Conservation (phyloP, 2,329 filamentous ascomycete genomes). For the Cyclaneusma minus region DNA sequence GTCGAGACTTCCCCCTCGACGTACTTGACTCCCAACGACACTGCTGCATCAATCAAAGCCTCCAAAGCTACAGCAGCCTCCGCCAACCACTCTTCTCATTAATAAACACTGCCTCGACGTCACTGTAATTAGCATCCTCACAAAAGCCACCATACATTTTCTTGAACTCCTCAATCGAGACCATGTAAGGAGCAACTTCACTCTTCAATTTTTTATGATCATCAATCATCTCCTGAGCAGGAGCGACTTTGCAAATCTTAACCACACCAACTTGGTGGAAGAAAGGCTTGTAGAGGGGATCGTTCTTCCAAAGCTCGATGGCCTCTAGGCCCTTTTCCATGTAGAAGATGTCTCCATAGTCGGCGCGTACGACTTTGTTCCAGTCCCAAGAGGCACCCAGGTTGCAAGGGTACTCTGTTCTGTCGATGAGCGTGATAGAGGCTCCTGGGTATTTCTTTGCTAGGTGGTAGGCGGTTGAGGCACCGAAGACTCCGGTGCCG, state of each 20-base stretch:
- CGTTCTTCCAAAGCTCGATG: slow-evolving; percentile 31
- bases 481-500: slow-evolving; percentile 35
- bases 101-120: slow-evolving; percentile 26
- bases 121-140: slow-evolving; percentile 19
- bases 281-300: slow-evolving; percentile 27
- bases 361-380: slow-evolving; percentile 43
- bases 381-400: slow-evolving; percentile 40
- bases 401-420: slow-evolving; percentile 21
- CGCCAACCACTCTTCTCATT: slow-evolving; percentile 36
- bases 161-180: slow-evolving; percentile 25
- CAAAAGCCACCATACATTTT: slow-evolving; percentile 25
- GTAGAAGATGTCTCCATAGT: slow-evolving; percentile 39
- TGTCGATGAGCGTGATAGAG: slow-evolving; percentile 28
- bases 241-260: slow-evolving; percentile 25
- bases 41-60: slow-evolving; percentile 26
- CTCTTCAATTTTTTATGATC: slow-evolving; percentile 25
- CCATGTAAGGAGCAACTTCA: slow-evolving; percentile 22
- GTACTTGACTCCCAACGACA: slow-evolving; percentile 28
- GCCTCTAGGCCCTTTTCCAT: slow-evolving; percentile 30
- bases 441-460: slow-evolving; percentile 22
- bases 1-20: slow-evolving; percentile 25
- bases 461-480: slow-evolving; percentile 33
- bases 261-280: slow-evolving; percentile 37
- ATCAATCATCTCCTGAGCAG: slow-evolving; percentile 27
- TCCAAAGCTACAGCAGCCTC: slow-evolving; percentile 30